Base-by-base conservation (phyloP, 495 filamentous ascomycete genomes). In the Neurospora sublineolata region DNA sequence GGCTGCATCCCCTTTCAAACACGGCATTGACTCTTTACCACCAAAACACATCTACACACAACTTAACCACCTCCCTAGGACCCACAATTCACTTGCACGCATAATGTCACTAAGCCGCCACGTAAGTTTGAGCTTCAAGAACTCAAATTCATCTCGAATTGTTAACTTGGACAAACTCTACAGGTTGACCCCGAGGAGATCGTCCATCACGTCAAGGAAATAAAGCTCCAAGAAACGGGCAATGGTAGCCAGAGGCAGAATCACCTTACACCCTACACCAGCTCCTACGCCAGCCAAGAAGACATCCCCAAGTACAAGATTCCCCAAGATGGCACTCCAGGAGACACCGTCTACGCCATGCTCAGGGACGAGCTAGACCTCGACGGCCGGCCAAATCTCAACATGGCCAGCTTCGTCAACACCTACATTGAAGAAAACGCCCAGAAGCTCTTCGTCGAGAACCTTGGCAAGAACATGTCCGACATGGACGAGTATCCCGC, bases 401-500 rank as follows among this genome's bases (percentile, higher is more conserved):
- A 92, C 74, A 80, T 93, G 18, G 90, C 89, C 69, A 87, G 85
- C 73, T 93, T 93, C 74, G 90, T 93, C 4, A 86, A 87, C 46
- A 93, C 91, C 3, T 92, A 90, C 73, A 89, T 92, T 86, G 91
- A 93, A 72, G 80, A 84, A 0, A 83, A 90, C 70, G 89, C 89
- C 40, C 85, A 87, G 67, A 80, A 86, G 69, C 81, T 93, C 39
- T 89, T 93, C 83, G 75, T 85, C 18, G 90, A 92, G 71, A 93
- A 93, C 73, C 77, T 92, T 8, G 77, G 83, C 46, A 93, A 93
- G 80, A 93, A 93, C 73, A 75, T 87, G 69, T 83, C 86, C 41
- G 91, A 93, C 74, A 89, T 88, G 4, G 91, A 93, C 77, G 91
- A 93, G 75, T 93, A 93, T 75, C 91, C 91, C 9, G 89, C 89